Base-by-base conservation (phyloP, 1,284 basidiomycete species). In the Apiotrichum siamense region DNA sequence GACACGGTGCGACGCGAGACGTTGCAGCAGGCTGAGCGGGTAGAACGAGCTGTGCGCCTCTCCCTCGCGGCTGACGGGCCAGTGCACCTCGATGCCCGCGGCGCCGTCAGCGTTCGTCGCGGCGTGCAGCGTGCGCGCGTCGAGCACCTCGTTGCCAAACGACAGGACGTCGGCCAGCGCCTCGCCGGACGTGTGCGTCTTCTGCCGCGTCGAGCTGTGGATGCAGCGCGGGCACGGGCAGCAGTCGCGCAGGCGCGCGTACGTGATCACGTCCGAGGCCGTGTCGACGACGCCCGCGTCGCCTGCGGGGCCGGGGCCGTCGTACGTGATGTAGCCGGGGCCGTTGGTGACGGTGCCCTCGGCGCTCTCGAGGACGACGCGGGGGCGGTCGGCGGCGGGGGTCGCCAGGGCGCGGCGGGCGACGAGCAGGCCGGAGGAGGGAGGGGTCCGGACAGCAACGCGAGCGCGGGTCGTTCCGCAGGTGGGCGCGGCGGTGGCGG, bases 151-250 rank as follows among this genome's bases (percentile, higher is more conserved):
- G 78, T 73, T 62, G 80, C 76, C 51, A 77, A 76, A 46, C 17
- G 10, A n/a, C 18, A 26, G 33, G n/a, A 55, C 50, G 4, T 43
- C 33, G 26, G 52, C 50, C 15, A 25, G 42, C 13, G 57, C 57
- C 41, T 58, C 57, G 29, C 53, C 53, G 3, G 53, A 77, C 5
- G 74, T 87, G 65, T 85, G 84, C 1, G 90, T 77, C 58, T 87
- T 88, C 71, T 92, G 88, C 11, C 74, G 75, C 0, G 85, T 88
- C n/a, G 80, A 79, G 0, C 84, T 81, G 63, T 92, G 84, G 6
- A 89, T 76, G 53, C 84, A 87, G 9, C 74, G 63, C 0, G 72
- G 62, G 56, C 81, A 81, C 32, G 75, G 75, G 59, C 83, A 84
- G 0, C 79, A 74, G 61, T 85, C 83, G 20, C 82, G 76, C 5